Conservation (phyloP, 2,329 filamentous ascomycete genomes). For the Catunica adiposa region DNA sequence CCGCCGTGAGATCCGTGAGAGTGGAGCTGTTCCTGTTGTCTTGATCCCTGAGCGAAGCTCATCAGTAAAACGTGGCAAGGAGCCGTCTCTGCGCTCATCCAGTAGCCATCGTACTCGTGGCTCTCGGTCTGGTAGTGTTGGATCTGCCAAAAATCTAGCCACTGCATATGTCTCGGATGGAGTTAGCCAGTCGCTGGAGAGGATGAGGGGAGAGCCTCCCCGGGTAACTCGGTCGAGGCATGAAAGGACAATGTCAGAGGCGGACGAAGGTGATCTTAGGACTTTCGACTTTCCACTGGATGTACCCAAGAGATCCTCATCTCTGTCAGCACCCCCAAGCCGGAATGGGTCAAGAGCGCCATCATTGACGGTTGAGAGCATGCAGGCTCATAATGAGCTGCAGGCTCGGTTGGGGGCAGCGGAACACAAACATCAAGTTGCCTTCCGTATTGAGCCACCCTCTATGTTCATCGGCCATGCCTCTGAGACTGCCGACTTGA, state of each 20-base stretch:
- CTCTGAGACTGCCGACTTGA: not conserved
- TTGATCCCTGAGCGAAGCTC: conserved; percentile 43
- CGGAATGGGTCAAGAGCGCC: conserved; percentile 36
- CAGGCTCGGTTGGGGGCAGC: conserved; percentile 13
- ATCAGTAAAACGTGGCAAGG: conserved; percentile 26
- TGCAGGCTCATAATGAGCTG: conserved; percentile 36
- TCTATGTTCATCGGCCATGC: conserved; percentile 17
- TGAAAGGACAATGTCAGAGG: conserved; percentile 29
- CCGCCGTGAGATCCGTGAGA: conserved; percentile 41
- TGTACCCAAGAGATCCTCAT: conserved; percentile 41
- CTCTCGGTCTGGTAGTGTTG: conserved; percentile 32
- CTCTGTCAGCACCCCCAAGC: conserved; percentile 46
- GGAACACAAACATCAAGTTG: conserved; percentile 10
- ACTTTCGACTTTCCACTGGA: conserved; percentile 36
- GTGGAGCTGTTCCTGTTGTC: conserved; percentile 44
- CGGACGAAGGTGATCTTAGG: conserved; percentile 30
- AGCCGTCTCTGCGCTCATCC: conserved; percentile 43
- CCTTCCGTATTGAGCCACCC: conserved; percentile 17
- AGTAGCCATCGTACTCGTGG: conserved; percentile 38
- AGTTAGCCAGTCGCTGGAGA: not conserved
- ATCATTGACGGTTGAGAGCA: conserved; percentile 41
- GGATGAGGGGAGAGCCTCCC: not conserved
- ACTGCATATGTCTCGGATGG: not conserved
- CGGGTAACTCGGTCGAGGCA: conserved; percentile 19
- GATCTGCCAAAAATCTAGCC: conserved; percentile 24